Evolutionary conservation across 2,329 filamentous ascomycete genomes (phyloP).

Genomic region (Diplodia sapinea): DNA sequence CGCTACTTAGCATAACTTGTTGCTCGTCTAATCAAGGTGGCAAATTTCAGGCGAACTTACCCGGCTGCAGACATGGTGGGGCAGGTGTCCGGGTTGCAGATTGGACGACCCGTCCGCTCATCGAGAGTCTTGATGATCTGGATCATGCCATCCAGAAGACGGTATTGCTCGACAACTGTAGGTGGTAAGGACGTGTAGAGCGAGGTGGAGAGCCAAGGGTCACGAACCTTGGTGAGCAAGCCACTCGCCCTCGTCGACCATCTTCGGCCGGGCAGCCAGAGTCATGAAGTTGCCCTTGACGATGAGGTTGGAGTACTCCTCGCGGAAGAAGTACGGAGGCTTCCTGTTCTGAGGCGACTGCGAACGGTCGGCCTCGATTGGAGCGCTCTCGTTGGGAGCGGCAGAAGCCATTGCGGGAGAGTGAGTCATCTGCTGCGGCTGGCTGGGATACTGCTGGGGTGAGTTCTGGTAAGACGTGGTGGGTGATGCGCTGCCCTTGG

Average conservation of each 20-base stretch:
- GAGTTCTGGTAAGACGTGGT: constrained; percentile 29
- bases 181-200: constrained; percentile 36
- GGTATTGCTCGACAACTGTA: constrained; percentile 88
- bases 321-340: constrained; percentile 76
- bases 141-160: constrained; percentile 86
- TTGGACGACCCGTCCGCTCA: constrained; percentile 71
- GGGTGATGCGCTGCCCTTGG: constrained; percentile 32
- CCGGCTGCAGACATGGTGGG: constrained; percentile 92
- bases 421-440: constrained; percentile 35
- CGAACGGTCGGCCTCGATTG: constrained; percentile 36
- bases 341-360: constrained; percentile 63
- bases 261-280: constrained; percentile 87
- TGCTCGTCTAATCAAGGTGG: not conserved
- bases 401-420: constrained; percentile 55
- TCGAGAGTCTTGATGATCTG: constrained; percentile 87
- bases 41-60: constrained; percentile 62
- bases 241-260: constrained; percentile 94
- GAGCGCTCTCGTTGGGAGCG: constrained; percentile 37
- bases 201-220: constrained; percentile 35
- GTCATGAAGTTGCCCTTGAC: constrained; percentile 99
- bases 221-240: constrained; percentile 84
- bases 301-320: constrained; percentile 79
- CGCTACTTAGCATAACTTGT: not conserved
- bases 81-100: constrained; percentile 84
- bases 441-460: constrained; percentile 45